Conservation (phyloP, 1,284 basidiomycete genomes). For the Leccinum subspadiceum region DNA sequence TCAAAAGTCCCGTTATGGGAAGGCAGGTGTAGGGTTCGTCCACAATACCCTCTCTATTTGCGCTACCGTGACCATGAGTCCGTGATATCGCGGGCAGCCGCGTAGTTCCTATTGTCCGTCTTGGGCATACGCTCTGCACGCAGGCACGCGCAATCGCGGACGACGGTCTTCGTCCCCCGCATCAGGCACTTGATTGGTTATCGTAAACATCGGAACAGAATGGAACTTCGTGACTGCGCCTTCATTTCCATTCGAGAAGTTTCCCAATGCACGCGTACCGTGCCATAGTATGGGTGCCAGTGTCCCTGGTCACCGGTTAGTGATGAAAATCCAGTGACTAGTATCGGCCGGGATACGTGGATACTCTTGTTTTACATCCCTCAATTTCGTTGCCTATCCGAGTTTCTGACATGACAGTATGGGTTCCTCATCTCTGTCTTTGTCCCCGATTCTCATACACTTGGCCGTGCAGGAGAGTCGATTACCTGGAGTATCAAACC, state of each 20-base stretch:
- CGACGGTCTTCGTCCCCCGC: neutral
- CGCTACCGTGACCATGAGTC: neutral
- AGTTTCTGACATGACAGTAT: neutral
- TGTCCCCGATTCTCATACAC: constrained; percentile 12
- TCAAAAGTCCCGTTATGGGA: constrained; percentile 2
- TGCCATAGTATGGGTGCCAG: neutral
- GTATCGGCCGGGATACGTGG: neutral
- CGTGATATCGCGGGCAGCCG: neutral
- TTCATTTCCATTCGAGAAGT: neutral
- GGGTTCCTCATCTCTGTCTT: neutral
- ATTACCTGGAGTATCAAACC: neutral
- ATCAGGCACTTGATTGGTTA: neutral
- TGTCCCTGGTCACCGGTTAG: neutral
- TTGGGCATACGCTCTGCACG: neutral
- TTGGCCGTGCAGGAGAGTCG: neutral
- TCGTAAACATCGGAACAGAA: neutral
- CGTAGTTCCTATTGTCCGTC: neutral
- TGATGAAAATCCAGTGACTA: neutral
- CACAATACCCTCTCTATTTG: neutral
- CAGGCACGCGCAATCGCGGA: too few relatives aligned
- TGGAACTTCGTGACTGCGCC: neutral
- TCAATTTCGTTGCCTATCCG: neutral
- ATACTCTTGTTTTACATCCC: neutral
- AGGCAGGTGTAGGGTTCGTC: neutral
- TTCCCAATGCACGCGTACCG: neutral